Conservation (phyloP, 1,139 yeast genomes). For the Hyphopichia burtonii region DNA sequence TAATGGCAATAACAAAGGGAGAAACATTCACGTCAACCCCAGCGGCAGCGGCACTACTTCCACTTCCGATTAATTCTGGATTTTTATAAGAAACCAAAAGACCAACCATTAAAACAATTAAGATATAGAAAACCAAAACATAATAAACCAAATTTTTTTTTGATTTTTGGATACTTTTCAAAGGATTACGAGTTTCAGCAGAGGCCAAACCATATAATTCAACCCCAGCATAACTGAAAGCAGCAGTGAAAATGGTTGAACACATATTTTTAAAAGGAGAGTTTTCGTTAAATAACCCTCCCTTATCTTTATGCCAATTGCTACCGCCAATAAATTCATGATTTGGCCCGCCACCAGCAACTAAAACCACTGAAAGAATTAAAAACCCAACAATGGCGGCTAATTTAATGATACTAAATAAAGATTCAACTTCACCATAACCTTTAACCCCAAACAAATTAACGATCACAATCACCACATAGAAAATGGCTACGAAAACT, state of each 20-base stretch:
- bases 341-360: slow-evolving; percentile 33
- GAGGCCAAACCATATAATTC: slow-evolving; percentile 38
- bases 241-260: slow-evolving; percentile 21
- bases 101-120: slow-evolving; percentile 30
- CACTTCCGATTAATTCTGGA: slow-evolving; percentile 13
- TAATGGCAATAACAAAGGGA: slow-evolving; percentile 42
- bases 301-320: slow-evolving; percentile 32
- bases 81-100: slow-evolving; percentile 30
- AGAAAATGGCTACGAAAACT: slow-evolving; percentile 31
- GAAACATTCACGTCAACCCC: slow-evolving; percentile 30
- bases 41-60: slow-evolving; percentile 7
- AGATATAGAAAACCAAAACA: slow-evolving; percentile 29
- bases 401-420: slow-evolving; percentile 30
- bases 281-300: slow-evolving; percentile 27
- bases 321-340: slow-evolving; percentile 29
- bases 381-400: slow-evolving; percentile 33
- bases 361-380: slow-evolving; percentile 23
- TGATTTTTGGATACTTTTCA: slow-evolving; percentile 32
- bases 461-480: slow-evolving; percentile 25
- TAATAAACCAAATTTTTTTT: slow-evolving; percentile 37
- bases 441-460: slow-evolving; percentile 38
- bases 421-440: slow-evolving; percentile 36
- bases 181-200: slow-evolving; percentile 34
- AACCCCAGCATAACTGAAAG: slow-evolving; percentile 25
- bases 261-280: slow-evolving; percentile 28